Base-by-base conservation (phyloP, 768 basidiomycete species). In the Tricholoma sp. region DNA sequence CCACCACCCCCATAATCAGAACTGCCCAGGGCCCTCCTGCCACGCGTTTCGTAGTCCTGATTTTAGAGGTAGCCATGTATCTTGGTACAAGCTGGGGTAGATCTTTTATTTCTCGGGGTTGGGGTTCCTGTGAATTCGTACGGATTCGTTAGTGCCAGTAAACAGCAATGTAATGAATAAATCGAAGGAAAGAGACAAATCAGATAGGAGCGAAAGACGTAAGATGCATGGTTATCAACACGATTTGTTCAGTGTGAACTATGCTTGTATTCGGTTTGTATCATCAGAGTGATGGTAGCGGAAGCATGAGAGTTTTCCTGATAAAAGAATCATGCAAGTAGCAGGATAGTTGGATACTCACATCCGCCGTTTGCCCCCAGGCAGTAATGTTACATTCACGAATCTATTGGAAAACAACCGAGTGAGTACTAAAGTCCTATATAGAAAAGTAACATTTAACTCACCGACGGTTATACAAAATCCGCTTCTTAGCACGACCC, bases 191-290 rank as follows among this genome's bases (percentile, higher is more conserved):
- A 44, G 51, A 54, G 56, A 59, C 53, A 66, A 59, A 73, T 95
- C 94, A 95, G 92, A 95, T 95, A 95, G 93, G 92, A 95, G 94
- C 93, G 94, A 95, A 95, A 95, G 94, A 97, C 92, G 72, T 83
- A 77, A 83, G 88, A 91, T 91, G 86, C 63, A 79, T 83, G 74
- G 74, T 80, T 87, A 75, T 94, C 89, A 85, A 90, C 91, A 94
- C 72, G 67, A 72, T 74, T 51, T 74, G 73, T 91, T 96, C 92
- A 86, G 93, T 85, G 90, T 95, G 92, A 94, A 95, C 94, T 94
- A 94, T 94, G 93, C 88, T 49, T 72, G 77, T 77, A 72, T 73
- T 75, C 71, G 69, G 65, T 63, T 60, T 62, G 74, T 80, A 79
- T 88, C 86, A 86, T 86, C 84, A 70, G 63, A 50, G 5, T 50